A percentile compares a stretch with the other conserved stretches of the same genome.
These are phyloP conservation scores for Acidomyces sp. DNA, from an alignment of 495 filamentous ascomycete species.

Conservation along the genomic window DNA sequence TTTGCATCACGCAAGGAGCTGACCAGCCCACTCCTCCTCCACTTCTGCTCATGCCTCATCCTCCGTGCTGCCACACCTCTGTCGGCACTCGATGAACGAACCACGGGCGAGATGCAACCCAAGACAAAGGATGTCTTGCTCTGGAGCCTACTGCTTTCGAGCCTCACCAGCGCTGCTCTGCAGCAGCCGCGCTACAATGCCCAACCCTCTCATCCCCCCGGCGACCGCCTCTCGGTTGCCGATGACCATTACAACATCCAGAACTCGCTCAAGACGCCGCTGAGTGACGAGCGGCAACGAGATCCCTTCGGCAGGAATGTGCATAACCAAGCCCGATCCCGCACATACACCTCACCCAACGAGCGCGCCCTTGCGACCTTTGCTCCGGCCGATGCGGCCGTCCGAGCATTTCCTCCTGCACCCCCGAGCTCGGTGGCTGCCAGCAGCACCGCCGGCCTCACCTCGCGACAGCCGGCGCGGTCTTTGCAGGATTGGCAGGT, in stretches of 20 bases:
- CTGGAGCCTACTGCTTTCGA: constrained; percentile 21
- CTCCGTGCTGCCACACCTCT: too few species aligned
- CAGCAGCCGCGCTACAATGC: constrained; percentile 25
- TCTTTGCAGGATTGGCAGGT: constrained; percentile 97
- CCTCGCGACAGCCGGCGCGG: constrained; percentile 77
- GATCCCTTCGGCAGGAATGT: constrained; percentile 5
- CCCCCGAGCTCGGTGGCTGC: constrained; percentile 47
- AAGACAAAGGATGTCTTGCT: constrained; percentile 10
- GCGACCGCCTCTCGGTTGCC: constrained; percentile 19
- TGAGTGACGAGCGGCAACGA: constrained; percentile 13
- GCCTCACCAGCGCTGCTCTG: constrained; percentile 28
- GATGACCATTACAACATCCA: constrained; percentile 15
- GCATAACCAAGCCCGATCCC: constrained; percentile 24
- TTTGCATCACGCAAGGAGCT: too few species aligned
- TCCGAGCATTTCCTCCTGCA: too few species aligned
- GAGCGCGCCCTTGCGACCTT: constrained; percentile 88
- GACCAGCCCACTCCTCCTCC: too few species aligned
- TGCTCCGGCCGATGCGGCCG: constrained; percentile 57
- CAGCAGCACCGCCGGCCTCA: constrained; percentile 52
- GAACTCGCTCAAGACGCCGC: constrained; percentile 27
- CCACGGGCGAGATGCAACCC: constrained; percentile 16
- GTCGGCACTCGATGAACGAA: constrained; percentile 69
- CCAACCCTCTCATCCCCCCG: constrained; percentile 8
- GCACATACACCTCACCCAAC: constrained; percentile 48
- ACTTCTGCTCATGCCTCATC: too few species aligned